Evolutionary conservation across 1,139 yeast species (phyloP).

Genomic region (Geotrichum candidum): DNA sequence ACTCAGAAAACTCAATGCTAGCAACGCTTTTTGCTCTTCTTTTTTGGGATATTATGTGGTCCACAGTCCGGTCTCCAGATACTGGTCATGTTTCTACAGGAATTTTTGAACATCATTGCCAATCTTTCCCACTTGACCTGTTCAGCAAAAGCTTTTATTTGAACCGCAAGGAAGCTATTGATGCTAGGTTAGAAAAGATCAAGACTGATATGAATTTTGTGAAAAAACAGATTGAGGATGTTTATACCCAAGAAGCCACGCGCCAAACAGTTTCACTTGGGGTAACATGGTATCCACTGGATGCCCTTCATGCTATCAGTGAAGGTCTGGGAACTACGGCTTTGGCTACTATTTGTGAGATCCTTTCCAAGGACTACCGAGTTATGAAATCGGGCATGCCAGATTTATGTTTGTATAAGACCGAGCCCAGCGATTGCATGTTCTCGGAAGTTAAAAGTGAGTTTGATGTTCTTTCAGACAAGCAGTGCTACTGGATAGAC

Average conservation of each 20-base stretch:
- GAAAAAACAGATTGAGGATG: conserved; percentile 11
- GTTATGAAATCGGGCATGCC: conserved; percentile 35
- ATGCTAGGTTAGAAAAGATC: conserved; percentile 20
- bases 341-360: conserved; percentile 26
- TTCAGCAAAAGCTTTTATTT: conserved; percentile 25
- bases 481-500: conserved; percentile 38
- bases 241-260: conserved; percentile 15
- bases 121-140: conserved; percentile 33
- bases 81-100: neutral
- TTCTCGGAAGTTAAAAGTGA: conserved; percentile 34
- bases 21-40: conserved; percentile 31
- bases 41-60: conserved; percentile 32
- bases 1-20: conserved; percentile 35
- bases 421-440: conserved; percentile 13
- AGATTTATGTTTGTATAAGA: conserved; percentile 35
- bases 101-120: conserved; percentile 34
- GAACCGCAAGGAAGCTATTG: conserved; percentile 22
- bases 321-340: conserved; percentile 28
- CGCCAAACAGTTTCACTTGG: conserved; percentile 28
- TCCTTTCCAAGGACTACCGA: conserved; percentile 31
- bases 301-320: conserved; percentile 28
- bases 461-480: conserved; percentile 37
- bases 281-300: conserved; percentile 32
- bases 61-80: conserved; percentile 6
- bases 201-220: conserved; percentile 11